These are phyloP conservation scores for Cajanus cajan DNA, from an alignment of 306 rosid genomes.

Conservation along the genomic window DNA sequence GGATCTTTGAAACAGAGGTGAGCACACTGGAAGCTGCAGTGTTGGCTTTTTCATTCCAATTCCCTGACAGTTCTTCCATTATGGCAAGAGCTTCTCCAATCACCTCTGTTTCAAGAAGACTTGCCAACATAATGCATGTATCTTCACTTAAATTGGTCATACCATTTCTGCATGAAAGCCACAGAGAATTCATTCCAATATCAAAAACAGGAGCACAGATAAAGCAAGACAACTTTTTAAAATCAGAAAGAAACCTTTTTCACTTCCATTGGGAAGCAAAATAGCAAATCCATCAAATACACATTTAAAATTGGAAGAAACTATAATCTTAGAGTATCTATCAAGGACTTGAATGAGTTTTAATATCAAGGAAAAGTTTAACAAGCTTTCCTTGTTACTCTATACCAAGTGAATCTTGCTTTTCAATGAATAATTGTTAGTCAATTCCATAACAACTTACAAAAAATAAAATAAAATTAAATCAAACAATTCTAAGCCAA, in stretches of 20 bases:
- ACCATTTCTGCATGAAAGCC: slow-evolving; percentile 50
- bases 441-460: not conserved
- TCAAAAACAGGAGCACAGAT: not conserved
- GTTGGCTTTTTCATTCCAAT: slow-evolving; percentile 36
- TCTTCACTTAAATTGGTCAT: slow-evolving; percentile 49
- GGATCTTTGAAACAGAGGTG: slow-evolving; percentile 47
- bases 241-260: not conserved
- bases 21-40: slow-evolving; percentile 49
- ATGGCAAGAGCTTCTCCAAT: slow-evolving; percentile 64
- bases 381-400: not conserved
- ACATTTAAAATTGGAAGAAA: not conserved
- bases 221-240: not conserved
- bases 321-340: not conserved
- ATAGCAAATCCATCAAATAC: slow-evolving; percentile 6
- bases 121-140: slow-evolving; percentile 46
- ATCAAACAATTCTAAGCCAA: not conserved
- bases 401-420: not conserved
- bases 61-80: slow-evolving; percentile 55
- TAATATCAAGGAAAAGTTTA: not conserved
- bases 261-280: not conserved
- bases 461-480: not conserved
- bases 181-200: slow-evolving; percentile 18
- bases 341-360: not conserved
- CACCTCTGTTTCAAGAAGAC: slow-evolving; percentile 59
- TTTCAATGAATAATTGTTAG: not conserved